Percentiles rank a stretch among this genome's conserved stretches.
These are phyloP conservation scores for Quercus suber DNA, from an alignment of 306 rosid genomes.

Conservation along the genomic window DNA sequence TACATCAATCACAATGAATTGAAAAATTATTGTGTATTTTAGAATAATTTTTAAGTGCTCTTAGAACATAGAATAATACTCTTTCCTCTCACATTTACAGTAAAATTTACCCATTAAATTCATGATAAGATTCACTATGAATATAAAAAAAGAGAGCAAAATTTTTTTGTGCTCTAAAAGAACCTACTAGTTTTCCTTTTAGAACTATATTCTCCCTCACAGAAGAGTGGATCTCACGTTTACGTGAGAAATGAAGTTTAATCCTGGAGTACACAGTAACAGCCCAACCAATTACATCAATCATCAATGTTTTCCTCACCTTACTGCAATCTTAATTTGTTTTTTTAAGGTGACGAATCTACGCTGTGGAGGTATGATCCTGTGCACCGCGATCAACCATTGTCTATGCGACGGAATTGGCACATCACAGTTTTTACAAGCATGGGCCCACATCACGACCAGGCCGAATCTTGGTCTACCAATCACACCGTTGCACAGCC, in stretches of 20 bases:
- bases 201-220: too few relatives aligned
- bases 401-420: slow-evolving; percentile 80
- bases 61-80: accelerated
- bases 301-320: too few relatives aligned
- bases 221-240: too few relatives aligned
- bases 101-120: too few relatives aligned
- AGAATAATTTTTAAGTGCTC: too few relatives aligned
- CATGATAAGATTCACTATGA: accelerated
- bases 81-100: accelerated
- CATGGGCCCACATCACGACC: slow-evolving; percentile 64
- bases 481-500: slow-evolving; percentile 44
- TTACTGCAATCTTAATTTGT: background rate
- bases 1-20: too few relatives aligned
- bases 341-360: slow-evolving; percentile 57
- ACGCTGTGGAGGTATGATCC: slow-evolving; percentile 73
- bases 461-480: slow-evolving; percentile 25
- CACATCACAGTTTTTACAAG: slow-evolving; percentile 69
- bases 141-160: accelerated
- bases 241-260: too few relatives aligned
- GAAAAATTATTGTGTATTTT: too few relatives aligned
- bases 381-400: slow-evolving; percentile 82
- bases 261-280: too few relatives aligned
- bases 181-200: too few relatives aligned
- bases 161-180: accelerated
- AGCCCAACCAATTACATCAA: too few relatives aligned